These are phyloP conservation scores for Allium fistulosum DNA, from an alignment of 106 monocot genomes.

Conservation along the genomic window DNA sequence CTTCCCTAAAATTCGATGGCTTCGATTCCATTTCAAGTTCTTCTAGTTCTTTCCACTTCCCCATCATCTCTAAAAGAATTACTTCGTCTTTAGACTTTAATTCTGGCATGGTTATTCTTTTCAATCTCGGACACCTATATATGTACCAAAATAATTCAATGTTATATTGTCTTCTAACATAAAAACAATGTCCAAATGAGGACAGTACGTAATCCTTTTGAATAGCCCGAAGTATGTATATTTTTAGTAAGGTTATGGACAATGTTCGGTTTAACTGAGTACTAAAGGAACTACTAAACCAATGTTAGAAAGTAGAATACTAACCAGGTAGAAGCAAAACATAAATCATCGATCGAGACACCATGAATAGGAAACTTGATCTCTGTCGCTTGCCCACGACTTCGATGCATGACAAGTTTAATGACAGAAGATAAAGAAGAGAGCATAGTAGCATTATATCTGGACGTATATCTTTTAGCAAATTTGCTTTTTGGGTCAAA, in stretches of 20 bases:
- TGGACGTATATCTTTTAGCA: neutral
- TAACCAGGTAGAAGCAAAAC: constrained; percentile 2
- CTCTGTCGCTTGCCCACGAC: neutral
- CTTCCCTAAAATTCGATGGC: neutral
- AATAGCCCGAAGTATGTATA: no score
- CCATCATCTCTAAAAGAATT: neutral
- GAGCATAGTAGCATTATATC: no score
- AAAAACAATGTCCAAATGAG: neutral
- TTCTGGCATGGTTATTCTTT: neutral
- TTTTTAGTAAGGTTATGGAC: no score
- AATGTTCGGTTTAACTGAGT: no score
- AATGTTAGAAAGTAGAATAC: neutral
- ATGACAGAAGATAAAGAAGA: constrained; percentile 10
- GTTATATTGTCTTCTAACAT: neutral
- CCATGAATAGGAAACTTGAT: constrained; percentile 5
- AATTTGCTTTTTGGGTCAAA: constrained; percentile 18
- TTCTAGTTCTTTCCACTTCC: constrained; percentile 18
- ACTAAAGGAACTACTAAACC: no score
- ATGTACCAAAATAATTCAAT: neutral
- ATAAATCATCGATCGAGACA: constrained; percentile 1
- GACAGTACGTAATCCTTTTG: neutral
- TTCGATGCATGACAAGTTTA: constrained; percentile 1
- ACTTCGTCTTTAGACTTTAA: constrained; percentile 1
- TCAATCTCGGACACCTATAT: constrained; percentile 11
- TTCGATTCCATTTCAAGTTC: constrained; percentile 10